Evolutionary conservation across 2,329 filamentous ascomycete species (phyloP).

Genomic region (Fusarium humuli): DNA sequence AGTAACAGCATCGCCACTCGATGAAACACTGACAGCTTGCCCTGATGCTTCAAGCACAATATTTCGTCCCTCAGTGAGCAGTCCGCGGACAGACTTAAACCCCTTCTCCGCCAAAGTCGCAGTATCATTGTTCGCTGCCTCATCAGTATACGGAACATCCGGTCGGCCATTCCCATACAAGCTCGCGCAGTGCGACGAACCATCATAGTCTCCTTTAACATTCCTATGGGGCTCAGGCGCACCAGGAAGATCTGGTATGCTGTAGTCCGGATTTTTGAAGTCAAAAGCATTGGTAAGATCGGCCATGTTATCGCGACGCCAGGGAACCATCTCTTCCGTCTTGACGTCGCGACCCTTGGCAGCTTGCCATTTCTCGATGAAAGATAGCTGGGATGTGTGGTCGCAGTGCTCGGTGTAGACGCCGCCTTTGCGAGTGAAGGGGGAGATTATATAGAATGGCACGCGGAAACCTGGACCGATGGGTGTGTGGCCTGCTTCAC

Average conservation of each 20-base stretch:
- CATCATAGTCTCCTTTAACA: constrained; percentile 8
- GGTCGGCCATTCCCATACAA: not conserved
- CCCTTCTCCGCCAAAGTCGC: constrained; percentile 1
- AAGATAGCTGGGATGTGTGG: not conserved
- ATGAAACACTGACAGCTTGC: not conserved
- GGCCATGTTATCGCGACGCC: constrained; percentile 21
- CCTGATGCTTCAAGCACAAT: not conserved
- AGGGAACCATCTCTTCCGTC: not conserved
- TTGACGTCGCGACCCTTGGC: constrained; percentile 12
- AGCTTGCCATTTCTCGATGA: constrained; percentile 19
- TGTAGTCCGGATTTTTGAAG: not conserved
- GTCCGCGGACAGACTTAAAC: constrained; percentile 4
- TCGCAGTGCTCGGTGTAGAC: constrained; percentile 19
- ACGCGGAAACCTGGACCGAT: constrained; percentile 3
- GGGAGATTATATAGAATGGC: constrained; percentile 13
- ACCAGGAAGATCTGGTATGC: not conserved
- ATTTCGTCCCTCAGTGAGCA: not conserved
- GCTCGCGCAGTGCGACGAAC: not conserved
- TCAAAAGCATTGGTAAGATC: constrained; percentile 17
- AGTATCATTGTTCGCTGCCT: not conserved
- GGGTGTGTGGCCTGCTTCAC: not conserved
- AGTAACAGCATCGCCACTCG: not conserved
- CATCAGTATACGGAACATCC: not conserved
- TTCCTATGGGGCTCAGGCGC: not conserved
- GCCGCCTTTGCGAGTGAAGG: constrained; percentile 10